phyloP scores from a whole-genome alignment of 331 rosid genomes.

The Pyrus hybrid region DNA sequence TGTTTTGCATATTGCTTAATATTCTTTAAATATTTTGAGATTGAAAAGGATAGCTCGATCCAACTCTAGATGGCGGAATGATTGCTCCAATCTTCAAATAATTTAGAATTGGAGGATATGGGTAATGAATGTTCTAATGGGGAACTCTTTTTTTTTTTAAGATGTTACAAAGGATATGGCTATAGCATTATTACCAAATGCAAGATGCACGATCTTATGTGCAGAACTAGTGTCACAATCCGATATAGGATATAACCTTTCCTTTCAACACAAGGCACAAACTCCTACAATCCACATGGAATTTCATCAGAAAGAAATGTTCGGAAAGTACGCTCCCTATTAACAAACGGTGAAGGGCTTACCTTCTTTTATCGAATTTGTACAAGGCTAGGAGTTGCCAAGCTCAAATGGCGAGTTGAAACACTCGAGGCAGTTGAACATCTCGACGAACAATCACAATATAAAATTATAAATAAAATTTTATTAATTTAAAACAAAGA shows the following conservation, averaged over 20 bases:
- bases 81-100: neutral
- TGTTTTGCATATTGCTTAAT: neutral
- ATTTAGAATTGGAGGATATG: neutral
- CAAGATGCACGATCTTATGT: neutral
- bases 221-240: neutral
- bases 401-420: neutral
- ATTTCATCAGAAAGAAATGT: no score
- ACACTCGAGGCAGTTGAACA: neutral
- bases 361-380: neutral
- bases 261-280: no score
- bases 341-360: neutral
- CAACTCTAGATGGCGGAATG: neutral
- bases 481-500: no score
- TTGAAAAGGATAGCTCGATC: no score
- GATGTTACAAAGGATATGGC: neutral
- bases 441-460: no score
- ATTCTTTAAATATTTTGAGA: neutral
- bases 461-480: no score
- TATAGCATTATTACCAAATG: neutral
- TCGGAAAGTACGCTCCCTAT: neutral
- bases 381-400: neutral
- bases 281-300: no score
- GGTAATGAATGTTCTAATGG: no score
- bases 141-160: neutral
- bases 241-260: no score